Evolutionary conservation across 169 alveolate species (phyloP).

Genomic region (Eimeria zaria): DNA sequence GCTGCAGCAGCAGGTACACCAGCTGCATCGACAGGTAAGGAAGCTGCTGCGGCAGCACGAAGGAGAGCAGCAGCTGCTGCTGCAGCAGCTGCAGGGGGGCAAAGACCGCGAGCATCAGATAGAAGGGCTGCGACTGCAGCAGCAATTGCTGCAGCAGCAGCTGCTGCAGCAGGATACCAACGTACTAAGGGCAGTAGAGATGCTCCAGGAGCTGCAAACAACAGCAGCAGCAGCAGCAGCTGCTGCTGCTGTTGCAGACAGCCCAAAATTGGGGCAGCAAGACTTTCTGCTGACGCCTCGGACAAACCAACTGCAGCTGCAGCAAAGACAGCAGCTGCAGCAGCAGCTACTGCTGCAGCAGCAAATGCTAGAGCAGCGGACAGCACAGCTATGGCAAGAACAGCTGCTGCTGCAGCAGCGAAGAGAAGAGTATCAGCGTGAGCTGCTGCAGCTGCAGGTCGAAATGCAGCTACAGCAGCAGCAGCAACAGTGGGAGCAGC

Average conservation of each 20-base stretch:
- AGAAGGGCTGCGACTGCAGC: slow-evolving; percentile 45
- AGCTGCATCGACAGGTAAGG: slow-evolving; percentile 63
- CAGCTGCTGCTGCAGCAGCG: slow-evolving; percentile 62
- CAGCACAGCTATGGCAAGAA: slow-evolving; percentile 22
- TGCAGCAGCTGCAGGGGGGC: slow-evolving; percentile 61
- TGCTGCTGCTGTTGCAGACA: background rate
- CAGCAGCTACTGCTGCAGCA: slow-evolving; percentile 61
- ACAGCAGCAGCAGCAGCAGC: slow-evolving; percentile 29
- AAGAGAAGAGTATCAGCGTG: slow-evolving; percentile 29
- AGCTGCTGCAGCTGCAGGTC: slow-evolving; percentile 50
- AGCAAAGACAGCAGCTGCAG: slow-evolving; percentile 35
- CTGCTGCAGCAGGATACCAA: slow-evolving; percentile 60
- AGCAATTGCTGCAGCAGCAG: slow-evolving; percentile 61
- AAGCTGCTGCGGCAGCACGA: slow-evolving; percentile 67
- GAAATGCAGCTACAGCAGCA: background rate
- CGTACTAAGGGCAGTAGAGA: slow-evolving; percentile 1
- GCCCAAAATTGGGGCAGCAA: background rate
- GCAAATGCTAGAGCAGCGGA: slow-evolving; percentile 55
- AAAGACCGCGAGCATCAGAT: slow-evolving; percentile 34
- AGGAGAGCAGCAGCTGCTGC: slow-evolving; percentile 61
- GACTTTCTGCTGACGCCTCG: background rate
- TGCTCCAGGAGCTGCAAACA: slow-evolving; percentile 43
- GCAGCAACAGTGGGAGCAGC: too few relatives aligned
- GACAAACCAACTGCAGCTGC: slow-evolving; percentile 14
- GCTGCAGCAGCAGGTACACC: slow-evolving; percentile 61